phyloP scores from a whole-genome alignment of 345 rosid species.

The Brassica incana region DNA sequence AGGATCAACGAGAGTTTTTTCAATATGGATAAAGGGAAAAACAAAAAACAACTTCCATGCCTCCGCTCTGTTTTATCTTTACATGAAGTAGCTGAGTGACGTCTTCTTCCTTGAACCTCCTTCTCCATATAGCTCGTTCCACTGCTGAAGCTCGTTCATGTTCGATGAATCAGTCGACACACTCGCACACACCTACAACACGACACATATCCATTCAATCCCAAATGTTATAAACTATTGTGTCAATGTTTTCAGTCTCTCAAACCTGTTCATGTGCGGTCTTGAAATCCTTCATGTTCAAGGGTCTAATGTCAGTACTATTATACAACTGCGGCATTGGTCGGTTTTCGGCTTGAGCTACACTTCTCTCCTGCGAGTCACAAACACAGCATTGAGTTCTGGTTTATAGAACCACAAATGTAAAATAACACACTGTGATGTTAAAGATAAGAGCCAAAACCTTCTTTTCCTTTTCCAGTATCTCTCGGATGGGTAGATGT shows the following conservation, averaged over 20 bases:
- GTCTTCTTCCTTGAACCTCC: slow-evolving; percentile 93
- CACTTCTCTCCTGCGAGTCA: slow-evolving; percentile 60
- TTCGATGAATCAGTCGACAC: slow-evolving; percentile 89
- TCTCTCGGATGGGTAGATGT: slow-evolving; percentile 90
- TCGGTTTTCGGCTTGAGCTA: slow-evolving; percentile 63
- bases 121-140: slow-evolving; percentile 97
- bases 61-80: slow-evolving; percentile 27
- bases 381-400: background rate
- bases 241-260: background rate
- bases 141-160: slow-evolving; percentile 88
- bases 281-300: slow-evolving; percentile 85
- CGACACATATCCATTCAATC: background rate
- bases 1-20: background rate
- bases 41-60: no score
- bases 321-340: slow-evolving; percentile 60
- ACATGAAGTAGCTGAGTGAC: slow-evolving; percentile 95
- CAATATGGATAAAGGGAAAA: no score
- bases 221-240: background rate
- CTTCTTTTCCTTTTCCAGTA: slow-evolving; percentile 87
- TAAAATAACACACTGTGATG: background rate
- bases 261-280: slow-evolving; percentile 91
- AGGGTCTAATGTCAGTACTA: slow-evolving; percentile 68
- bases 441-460: slow-evolving; percentile 42
- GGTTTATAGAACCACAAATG: background rate
- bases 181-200: slow-evolving; percentile 92